Evolutionary conservation across 1,284 basidiomycete genomes (phyloP), one percentile per base, ranked within the genome.

Genomic region (Termitomyces sp.): DNA sequence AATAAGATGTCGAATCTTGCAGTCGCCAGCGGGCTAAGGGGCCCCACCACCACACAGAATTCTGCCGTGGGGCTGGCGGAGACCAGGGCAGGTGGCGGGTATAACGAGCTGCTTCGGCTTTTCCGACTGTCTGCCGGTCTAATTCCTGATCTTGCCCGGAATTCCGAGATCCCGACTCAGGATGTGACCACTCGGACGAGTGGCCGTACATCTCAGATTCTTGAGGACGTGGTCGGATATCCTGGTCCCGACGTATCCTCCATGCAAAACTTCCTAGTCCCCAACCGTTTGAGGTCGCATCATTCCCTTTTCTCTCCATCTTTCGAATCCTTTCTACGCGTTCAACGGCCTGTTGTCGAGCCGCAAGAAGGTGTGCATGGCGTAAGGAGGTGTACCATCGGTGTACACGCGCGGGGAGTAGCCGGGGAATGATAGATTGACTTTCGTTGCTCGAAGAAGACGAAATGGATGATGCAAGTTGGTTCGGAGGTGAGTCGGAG

Each of bases 1-100:
- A 80, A 68, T 91, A 91, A 50, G 76, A 75, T 19, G 88, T 90
- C 57, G 84, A 81, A 63, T 91, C 89, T 61, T 84, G 80, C 62
- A 90, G 67, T 50, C 88, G 73, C 88, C 89, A 91, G 39, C 77
- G 74, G 42, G 79, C 73, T 30, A 91, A 67, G 2, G 89, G 88
- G 0, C 86, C 86, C 86, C 86, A 90, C 82, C 87, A 88, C 84
- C 83, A 89, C 58, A 86, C 61, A 33, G 81, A 79, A 50, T 71
- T 71, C 5, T 70, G 67, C 17, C 58, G 57, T 41, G 54, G 36
- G 9, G 50, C 42, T 12, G 36, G 59, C 9, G 53, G 57, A 17
- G 56, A 51, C 21, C 52, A 50, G 8, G 49, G 42, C 26, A 41
- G 45, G 17, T 1, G 50, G 7, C 13, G 43, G 43, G 43, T 46